A percentile compares a stretch with the other conserved stretches of the same genome.
Conservation (phyloP, 345 rosid genomes). For the Eucalyptus cloeziana region DNA sequence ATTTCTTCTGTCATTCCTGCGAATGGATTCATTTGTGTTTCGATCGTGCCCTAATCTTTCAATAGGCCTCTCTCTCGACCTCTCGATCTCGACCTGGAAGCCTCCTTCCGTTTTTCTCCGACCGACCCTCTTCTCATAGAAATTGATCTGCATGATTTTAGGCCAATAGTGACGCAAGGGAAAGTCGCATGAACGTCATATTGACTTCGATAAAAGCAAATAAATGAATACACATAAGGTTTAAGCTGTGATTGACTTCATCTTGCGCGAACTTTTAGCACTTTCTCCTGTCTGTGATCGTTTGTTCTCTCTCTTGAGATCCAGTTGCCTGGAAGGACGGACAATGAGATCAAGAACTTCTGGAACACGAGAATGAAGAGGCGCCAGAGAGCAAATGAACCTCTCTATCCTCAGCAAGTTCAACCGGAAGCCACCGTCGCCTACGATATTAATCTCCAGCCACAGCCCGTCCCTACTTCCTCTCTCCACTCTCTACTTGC, state of each 20-base stretch:
- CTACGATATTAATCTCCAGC: background rate
- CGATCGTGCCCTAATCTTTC: background rate
- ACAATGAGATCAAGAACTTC: slow-evolving; percentile 83
- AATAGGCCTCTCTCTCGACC: background rate
- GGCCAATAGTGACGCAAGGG: background rate
- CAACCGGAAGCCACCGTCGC: slow-evolving; percentile 3
- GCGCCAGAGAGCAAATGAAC: slow-evolving; percentile 61
- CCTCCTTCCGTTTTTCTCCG: background rate
- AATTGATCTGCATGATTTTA: background rate
- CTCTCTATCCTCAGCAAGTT: slow-evolving; percentile 53
- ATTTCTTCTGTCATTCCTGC: background rate
- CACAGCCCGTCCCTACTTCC: background rate
- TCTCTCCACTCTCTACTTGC: background rate
- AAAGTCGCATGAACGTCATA: background rate
- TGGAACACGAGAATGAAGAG: slow-evolving; percentile 86
- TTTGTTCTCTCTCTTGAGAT: background rate
- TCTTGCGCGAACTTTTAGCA: background rate
- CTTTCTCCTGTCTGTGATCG: background rate
- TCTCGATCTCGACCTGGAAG: background rate
- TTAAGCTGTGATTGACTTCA: background rate
- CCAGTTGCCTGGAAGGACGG: slow-evolving; percentile 83
- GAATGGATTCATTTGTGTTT: background rate
- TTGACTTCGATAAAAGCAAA: background rate
- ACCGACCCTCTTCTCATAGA: background rate
- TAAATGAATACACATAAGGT: background rate